These are phyloP conservation scores for Avena insularis DNA, from an alignment of 176 grass and related monocot species.

Conservation along the genomic window DNA sequence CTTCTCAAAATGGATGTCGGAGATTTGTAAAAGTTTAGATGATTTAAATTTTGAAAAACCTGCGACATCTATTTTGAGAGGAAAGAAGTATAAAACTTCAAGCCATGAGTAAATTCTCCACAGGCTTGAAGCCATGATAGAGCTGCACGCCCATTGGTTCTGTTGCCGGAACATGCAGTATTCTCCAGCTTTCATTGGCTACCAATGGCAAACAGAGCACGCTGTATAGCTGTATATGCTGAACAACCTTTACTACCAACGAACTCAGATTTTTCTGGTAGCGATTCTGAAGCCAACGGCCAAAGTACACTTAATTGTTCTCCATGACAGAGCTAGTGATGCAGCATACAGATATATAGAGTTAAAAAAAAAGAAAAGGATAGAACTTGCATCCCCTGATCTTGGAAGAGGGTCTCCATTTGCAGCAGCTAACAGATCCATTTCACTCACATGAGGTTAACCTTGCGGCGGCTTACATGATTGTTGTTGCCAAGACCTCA, in stretches of 20 bases:
- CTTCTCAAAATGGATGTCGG: too few species aligned
- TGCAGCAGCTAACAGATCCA: conserved; percentile 11
- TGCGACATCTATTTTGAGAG: too few species aligned
- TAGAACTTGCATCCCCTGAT: too few species aligned
- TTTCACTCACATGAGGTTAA: conserved; percentile 33
- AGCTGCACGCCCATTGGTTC: background rate
- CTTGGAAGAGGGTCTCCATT: background rate
- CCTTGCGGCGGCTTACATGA: conserved; percentile 58
- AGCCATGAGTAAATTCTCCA: too few species aligned
- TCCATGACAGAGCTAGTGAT: conserved; percentile 14
- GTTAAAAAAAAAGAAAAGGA: too few species aligned
- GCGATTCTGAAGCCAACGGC: background rate
- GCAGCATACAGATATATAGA: background rate
- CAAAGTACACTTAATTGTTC: background rate
- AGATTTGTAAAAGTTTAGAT: too few species aligned
- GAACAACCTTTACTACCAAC: background rate
- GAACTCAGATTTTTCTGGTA: background rate
- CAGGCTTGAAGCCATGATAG: background rate
- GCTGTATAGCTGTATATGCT: background rate
- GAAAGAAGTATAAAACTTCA: too few species aligned
- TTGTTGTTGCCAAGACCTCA: conserved; percentile 36
- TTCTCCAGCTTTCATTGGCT: background rate
- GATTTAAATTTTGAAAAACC: too few species aligned
- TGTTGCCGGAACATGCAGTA: background rate
- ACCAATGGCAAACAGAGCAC: background rate